Evolutionary conservation across 202 grass and related monocot species (phyloP).

Genomic region (Eragrostis tef): DNA sequence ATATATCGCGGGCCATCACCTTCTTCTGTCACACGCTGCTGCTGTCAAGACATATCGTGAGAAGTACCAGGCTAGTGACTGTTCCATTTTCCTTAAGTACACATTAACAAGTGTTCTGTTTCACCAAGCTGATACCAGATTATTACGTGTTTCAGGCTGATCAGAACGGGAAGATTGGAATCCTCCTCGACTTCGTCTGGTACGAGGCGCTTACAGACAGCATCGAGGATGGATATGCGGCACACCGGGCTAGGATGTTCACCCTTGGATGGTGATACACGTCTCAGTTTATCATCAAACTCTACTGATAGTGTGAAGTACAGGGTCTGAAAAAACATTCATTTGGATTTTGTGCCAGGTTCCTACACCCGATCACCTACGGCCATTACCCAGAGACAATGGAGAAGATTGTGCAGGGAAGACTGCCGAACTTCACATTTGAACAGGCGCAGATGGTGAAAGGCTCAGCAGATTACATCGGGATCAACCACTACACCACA

Average conservation of each 20-base stretch:
- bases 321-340: neutral
- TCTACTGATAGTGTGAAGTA: neutral
- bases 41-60: conserved; percentile 65
- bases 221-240: conserved; percentile 28
- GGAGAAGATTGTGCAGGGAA: conserved; percentile 54
- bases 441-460: conserved; percentile 61
- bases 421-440: conserved; percentile 65
- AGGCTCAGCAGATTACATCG: conserved; percentile 67
- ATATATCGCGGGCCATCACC: conserved; percentile 71
- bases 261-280: conserved; percentile 60
- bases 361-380: conserved; percentile 70
- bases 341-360: conserved; percentile 46
- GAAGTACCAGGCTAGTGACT: conserved; percentile 60
- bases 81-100: neutral
- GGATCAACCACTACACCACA: conserved; percentile 81
- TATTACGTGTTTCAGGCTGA: neutral
- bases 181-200: conserved; percentile 69
- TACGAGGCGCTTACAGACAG: conserved; percentile 50
- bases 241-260: conserved; percentile 63
- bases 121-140: neutral
- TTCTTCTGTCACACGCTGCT: conserved; percentile 68
- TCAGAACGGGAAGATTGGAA: conserved; percentile 62
- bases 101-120: neutral
- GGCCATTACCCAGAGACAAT: conserved; percentile 75
- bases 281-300: neutral